phyloP scores from a whole-genome alignment of 2,329 filamentous ascomycete genomes.

The Samsoniella hepiali region DNA sequence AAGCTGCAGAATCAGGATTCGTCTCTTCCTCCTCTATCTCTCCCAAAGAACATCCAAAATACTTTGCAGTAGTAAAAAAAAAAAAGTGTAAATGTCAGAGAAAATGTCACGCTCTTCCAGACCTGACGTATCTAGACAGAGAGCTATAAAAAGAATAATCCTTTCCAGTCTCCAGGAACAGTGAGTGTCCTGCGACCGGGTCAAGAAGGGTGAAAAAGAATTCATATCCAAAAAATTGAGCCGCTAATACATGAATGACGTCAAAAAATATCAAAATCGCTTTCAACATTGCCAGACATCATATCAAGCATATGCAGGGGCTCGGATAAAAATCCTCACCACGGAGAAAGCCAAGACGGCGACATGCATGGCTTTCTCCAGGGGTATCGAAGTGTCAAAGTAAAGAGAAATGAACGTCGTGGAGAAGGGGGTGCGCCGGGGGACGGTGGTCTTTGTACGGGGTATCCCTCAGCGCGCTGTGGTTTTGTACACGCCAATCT shows the following conservation, averaged over 20 bases:
- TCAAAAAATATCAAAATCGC: slow-evolving; percentile 13
- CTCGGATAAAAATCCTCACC: slow-evolving; percentile 17
- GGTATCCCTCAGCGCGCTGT: neutral
- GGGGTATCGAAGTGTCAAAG: slow-evolving; percentile 16
- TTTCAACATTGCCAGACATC: slow-evolving; percentile 12
- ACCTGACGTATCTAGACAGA: neutral
- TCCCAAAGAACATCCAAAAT: slow-evolving; percentile 1
- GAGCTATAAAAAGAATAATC: slow-evolving; percentile 5
- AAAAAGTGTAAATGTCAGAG: neutral
- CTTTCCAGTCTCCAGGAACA: neutral
- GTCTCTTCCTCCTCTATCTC: neutral
- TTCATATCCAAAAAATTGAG: slow-evolving; percentile 6
- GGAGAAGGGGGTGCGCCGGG: slow-evolving; percentile 2
- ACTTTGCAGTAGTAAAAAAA: slow-evolving; percentile 10
- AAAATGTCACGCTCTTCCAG: slow-evolving; percentile 6
- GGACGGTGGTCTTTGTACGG: slow-evolving; percentile 9
- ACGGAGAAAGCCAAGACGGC: slow-evolving; percentile 1
- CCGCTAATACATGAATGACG: slow-evolving; percentile 6
- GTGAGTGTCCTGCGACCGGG: neutral
- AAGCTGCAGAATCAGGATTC: neutral
- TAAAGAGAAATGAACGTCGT: slow-evolving; percentile 17
- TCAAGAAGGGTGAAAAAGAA: slow-evolving; percentile 10
- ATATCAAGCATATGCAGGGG: slow-evolving; percentile 1
- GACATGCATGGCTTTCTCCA: slow-evolving; percentile 1
- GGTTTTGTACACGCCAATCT: neutral